Evolutionary conservation across 441 rosid genomes (phyloP).

Genomic region (Populus tomentosa): DNA sequence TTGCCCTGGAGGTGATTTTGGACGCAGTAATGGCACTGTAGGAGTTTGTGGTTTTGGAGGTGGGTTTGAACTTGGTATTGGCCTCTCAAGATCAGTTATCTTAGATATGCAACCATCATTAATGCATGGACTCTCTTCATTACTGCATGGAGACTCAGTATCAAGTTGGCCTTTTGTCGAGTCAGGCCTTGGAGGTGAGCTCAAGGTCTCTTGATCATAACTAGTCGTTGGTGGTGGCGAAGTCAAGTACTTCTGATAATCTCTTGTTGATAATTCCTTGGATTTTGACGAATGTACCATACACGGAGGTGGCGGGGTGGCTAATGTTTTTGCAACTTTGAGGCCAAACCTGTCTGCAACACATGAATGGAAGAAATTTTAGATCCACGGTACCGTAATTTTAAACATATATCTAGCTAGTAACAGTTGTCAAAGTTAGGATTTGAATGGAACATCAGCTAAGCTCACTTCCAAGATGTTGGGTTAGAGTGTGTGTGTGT

Average conservation of each 20-base stretch:
- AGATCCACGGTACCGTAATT: too few relatives aligned
- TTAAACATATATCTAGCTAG: too few relatives aligned
- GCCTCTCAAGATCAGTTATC: neutral
- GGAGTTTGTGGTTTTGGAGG: neutral
- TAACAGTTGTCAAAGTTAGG: too few relatives aligned
- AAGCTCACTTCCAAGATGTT: too few relatives aligned
- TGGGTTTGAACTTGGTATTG: neutral
- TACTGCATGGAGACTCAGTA: neutral
- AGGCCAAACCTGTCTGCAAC: neutral
- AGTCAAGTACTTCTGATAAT: neutral
- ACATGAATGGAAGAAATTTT: too few relatives aligned
- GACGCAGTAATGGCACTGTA: neutral
- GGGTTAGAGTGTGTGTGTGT: too few relatives aligned
- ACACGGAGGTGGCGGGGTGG: neutral
- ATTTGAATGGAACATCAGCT: too few relatives aligned
- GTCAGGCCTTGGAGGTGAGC: neutral
- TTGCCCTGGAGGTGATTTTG: neutral
- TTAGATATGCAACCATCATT: neutral
- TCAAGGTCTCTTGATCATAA: too few relatives aligned
- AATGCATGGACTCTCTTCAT: neutral
- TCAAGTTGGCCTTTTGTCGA: neutral
- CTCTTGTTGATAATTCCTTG: neutral
- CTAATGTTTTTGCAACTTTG: neutral
- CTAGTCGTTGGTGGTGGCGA: neutral
- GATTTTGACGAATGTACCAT: neutral